phyloP scores from a whole-genome alignment of 441 rosid genomes.

The Brassica hybrid region DNA sequence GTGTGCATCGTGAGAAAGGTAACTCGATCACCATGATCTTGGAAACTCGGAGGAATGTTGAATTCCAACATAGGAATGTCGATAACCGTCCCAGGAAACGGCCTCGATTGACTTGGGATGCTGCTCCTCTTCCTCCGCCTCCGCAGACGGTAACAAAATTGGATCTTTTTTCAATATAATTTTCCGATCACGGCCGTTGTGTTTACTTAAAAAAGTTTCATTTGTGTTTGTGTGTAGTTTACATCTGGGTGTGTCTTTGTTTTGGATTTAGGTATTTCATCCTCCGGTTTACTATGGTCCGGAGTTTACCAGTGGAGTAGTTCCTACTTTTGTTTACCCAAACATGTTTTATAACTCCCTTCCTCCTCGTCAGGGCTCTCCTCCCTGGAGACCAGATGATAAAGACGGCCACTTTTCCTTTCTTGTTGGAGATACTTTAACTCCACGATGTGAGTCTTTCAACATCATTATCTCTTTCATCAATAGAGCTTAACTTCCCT shows the following conservation, averaged over 20 bases:
- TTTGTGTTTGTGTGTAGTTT: slow-evolving; percentile 2
- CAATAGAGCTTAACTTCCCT: no score
- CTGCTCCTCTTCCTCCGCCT: slow-evolving; percentile 58
- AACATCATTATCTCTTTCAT: background rate
- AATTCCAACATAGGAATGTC: slow-evolving; percentile 63
- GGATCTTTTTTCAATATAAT: background rate
- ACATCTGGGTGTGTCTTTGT: slow-evolving; percentile 4
- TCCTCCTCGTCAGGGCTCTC: slow-evolving; percentile 62
- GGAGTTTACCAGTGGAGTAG: slow-evolving; percentile 58
- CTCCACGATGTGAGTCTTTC: slow-evolving; percentile 67
- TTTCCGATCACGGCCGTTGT: background rate
- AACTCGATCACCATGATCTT: slow-evolving; percentile 50
- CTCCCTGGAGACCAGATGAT: slow-evolving; percentile 96
- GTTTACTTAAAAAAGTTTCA: background rate
- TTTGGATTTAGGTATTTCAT: slow-evolving; percentile 56
- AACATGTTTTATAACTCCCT: slow-evolving; percentile 53
- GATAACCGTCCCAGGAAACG: slow-evolving; percentile 87
- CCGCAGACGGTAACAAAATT: slow-evolving; percentile 56
- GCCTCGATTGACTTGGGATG: slow-evolving; percentile 84
- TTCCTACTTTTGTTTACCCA: slow-evolving; percentile 60
- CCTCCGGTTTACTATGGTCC: slow-evolving; percentile 66
- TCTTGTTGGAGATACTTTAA: slow-evolving; percentile 76
- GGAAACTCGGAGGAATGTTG: slow-evolving; percentile 74
- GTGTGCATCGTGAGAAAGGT: slow-evolving; percentile 40
- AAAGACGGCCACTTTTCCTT: slow-evolving; percentile 91